Evolutionary conservation across 2,329 filamentous ascomycete genomes (phyloP).

Genomic region (Cercospora citrullina): DNA sequence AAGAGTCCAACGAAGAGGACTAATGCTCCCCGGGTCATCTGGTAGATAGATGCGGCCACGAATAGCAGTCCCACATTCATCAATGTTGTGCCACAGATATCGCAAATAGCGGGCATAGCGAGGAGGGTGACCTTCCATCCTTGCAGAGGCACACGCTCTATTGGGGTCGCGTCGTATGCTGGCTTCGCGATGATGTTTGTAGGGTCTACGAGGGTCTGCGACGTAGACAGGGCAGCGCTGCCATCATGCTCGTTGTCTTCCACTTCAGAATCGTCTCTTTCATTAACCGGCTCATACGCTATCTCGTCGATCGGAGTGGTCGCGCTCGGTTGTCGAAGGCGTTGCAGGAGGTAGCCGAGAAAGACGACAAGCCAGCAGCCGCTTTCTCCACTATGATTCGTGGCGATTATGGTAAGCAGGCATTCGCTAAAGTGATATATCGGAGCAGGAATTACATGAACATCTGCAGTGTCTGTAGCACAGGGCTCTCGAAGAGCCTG

Average conservation of each 20-base stretch:
- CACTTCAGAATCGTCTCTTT: slow-evolving; percentile 35
- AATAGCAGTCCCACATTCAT: slow-evolving; percentile 97
- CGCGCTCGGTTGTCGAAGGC: slow-evolving; percentile 24
- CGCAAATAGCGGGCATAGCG: slow-evolving; percentile 83
- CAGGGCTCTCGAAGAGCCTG: slow-evolving; percentile 84
- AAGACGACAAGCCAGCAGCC: slow-evolving; percentile 93
- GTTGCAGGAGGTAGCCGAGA: slow-evolving; percentile 64
- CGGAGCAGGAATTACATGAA: slow-evolving; percentile 58
- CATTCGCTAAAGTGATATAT: not conserved
- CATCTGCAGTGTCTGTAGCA: slow-evolving; percentile 96
- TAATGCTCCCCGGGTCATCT: slow-evolving; percentile 94
- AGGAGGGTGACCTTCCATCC: slow-evolving; percentile 74
- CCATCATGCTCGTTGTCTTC: slow-evolving; percentile 44
- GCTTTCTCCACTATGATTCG: slow-evolving; percentile 66
- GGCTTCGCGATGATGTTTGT: slow-evolving; percentile 54
- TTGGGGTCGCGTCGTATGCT: slow-evolving; percentile 45
- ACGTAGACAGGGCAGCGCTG: slow-evolving; percentile 45
- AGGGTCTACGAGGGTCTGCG: slow-evolving; percentile 41
- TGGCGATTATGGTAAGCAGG: not conserved
- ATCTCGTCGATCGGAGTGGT: slow-evolving; percentile 31
- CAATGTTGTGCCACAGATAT: slow-evolving; percentile 90
- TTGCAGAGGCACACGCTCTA: slow-evolving; percentile 57
- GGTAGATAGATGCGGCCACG: slow-evolving; percentile 93
- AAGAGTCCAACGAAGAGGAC: slow-evolving; percentile 96
- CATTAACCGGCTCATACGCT: slow-evolving; percentile 34